phyloP scores from a whole-genome alignment of 805 yeast genomes.

The Ogataea philodendri region DNA sequence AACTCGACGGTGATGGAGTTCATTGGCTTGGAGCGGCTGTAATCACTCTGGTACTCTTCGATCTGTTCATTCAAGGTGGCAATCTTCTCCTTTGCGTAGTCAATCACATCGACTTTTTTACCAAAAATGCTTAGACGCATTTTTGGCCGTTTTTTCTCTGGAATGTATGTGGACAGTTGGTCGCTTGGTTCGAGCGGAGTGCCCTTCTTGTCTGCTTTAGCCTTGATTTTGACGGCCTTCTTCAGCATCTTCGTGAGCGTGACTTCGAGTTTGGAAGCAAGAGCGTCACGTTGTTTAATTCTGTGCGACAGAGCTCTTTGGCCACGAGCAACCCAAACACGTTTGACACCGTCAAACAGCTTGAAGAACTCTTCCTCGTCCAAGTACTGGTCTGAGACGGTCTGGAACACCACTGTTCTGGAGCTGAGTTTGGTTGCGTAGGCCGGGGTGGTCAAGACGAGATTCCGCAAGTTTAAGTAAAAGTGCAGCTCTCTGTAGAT shows the following conservation, averaged over 20 bases:
- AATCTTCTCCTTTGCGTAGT: conserved; percentile 53
- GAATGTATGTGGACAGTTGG: conserved; percentile 57
- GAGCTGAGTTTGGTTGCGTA: conserved; percentile 73
- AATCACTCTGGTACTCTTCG: conserved; percentile 49
- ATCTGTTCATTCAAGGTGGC: conserved; percentile 59
- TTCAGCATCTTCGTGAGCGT: conserved; percentile 59
- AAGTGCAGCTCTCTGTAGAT: conserved; percentile 81
- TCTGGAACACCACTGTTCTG: conserved; percentile 79
- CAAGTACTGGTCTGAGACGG: conserved; percentile 72
- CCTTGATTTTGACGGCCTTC: conserved; percentile 60
- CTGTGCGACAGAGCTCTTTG: conserved; percentile 49
- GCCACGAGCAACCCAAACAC: conserved; percentile 77
- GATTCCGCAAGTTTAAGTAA: conserved; percentile 73
- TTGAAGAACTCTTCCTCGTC: conserved; percentile 71
- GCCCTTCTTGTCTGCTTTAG: conserved; percentile 68
- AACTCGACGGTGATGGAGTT: conserved; percentile 80
- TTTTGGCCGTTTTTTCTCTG: conserved; percentile 66
- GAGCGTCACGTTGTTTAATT: conserved; percentile 55
- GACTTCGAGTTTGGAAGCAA: conserved; percentile 63
- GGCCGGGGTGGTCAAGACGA: conserved; percentile 75
- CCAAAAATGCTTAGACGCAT: conserved; percentile 47
- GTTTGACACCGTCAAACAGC: conserved; percentile 77
- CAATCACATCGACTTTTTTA: conserved; percentile 61
- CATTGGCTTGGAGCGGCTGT: conserved; percentile 54
- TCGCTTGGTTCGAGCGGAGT: conserved; percentile 41